These are phyloP conservation scores for Asterophora parasitica DNA, from an alignment of 768 basidiomycete genomes.

Conservation along the genomic window DNA sequence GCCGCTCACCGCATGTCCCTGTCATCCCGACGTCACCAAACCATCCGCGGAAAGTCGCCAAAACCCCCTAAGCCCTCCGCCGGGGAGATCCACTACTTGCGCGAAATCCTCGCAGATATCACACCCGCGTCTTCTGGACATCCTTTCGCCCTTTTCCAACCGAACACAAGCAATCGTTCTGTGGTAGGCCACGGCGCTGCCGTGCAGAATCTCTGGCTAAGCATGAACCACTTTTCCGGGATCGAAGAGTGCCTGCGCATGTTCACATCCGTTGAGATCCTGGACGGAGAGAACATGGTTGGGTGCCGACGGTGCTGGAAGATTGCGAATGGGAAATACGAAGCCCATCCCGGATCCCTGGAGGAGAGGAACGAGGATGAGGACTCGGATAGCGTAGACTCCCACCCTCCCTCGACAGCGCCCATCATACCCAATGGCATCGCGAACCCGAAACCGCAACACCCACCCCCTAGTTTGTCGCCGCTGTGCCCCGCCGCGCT, in stretches of 20 bases:
- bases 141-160: conserved; percentile 44
- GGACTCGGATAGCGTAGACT: conserved; percentile 15
- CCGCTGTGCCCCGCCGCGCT: conserved; percentile 15
- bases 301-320: conserved; percentile 95
- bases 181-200: conserved; percentile 4
- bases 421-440: neutral
- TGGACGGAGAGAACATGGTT: conserved; percentile 93
- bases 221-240: conserved; percentile 46
- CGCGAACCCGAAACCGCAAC: neutral
- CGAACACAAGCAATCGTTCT: conserved; percentile 10
- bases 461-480: conserved; percentile 3
- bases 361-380: conserved; percentile 26
- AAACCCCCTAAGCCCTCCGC: conserved; percentile 50
- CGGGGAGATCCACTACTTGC: conserved; percentile 63
- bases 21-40: conserved; percentile 3
- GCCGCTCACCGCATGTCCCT: conserved; percentile 14
- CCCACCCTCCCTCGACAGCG: neutral
- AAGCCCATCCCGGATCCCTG: conserved; percentile 24
- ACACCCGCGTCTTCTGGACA: conserved; percentile 34
- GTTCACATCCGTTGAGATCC: conserved; percentile 90
- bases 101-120: conserved; percentile 63
- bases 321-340: conserved; percentile 65
- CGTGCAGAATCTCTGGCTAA: conserved; percentile 39
- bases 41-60: conserved; percentile 36
- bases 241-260: conserved; percentile 77